phyloP scores from a whole-genome alignment of 2,329 filamentous ascomycete genomes.

The Ceratocystis colombiana region DNA sequence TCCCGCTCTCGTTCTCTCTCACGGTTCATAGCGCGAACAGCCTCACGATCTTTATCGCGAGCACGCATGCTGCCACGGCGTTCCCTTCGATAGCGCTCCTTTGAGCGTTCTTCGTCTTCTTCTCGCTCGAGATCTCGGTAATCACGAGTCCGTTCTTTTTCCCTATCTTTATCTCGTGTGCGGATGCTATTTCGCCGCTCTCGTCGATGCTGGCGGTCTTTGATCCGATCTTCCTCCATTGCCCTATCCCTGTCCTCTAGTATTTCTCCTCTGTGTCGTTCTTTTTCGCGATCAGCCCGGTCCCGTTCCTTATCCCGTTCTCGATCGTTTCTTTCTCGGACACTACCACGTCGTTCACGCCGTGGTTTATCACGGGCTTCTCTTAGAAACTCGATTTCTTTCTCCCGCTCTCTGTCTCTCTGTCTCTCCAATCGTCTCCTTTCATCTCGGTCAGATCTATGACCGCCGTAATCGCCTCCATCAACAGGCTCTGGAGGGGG shows the following conservation, averaged over 20 bases:
- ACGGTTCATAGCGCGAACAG: conserved; percentile 17
- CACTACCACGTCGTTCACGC: conserved; percentile 25
- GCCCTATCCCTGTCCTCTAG: conserved; percentile 16
- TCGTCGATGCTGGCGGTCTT: conserved; percentile 22
- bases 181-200: conserved; percentile 25
- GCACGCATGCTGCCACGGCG: conserved; percentile 23
- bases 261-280: conserved; percentile 5
- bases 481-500: conserved; percentile 22
- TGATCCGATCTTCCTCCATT: conserved; percentile 21
- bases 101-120: conserved; percentile 15
- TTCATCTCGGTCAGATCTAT: conserved; percentile 25
- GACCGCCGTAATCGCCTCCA: conserved; percentile 10
- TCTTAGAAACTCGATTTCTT: conserved; percentile 27
- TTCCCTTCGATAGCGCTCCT: conserved; percentile 22
- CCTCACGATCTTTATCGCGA: conserved; percentile 21
- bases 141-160: conserved; percentile 25
- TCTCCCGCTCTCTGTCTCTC: conserved; percentile 22
- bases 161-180: conserved; percentile 24
- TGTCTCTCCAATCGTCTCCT: conserved; percentile 24
- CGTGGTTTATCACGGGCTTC: conserved; percentile 22
- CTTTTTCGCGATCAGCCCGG: conserved; percentile 19
- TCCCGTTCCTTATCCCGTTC: conserved; percentile 26
- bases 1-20: conserved; percentile 27
- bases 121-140: conserved; percentile 27
- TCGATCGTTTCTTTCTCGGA: conserved; percentile 23